Percentiles rank a stretch among this genome's conserved stretches.
Conservation (phyloP, 345 rosid genomes). For the Anastatica hierochuntica region DNA sequence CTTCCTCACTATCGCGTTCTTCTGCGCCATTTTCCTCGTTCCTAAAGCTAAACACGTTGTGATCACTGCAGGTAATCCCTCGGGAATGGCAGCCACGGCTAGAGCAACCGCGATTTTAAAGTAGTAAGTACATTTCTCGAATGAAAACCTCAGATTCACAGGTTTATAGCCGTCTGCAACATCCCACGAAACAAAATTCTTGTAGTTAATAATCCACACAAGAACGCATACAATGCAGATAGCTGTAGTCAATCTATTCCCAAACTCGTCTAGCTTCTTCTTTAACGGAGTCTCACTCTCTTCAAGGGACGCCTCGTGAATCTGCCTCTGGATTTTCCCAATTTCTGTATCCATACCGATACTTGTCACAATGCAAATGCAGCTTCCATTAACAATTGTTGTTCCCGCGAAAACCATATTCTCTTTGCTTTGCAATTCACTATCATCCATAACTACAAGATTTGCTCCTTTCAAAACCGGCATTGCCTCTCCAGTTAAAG, state of each 20-base stretch:
- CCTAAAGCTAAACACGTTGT: slow-evolving; percentile 85
- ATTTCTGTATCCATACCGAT: slow-evolving; percentile 91
- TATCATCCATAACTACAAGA: slow-evolving; percentile 43
- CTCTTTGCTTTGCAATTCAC: slow-evolving; percentile 86
- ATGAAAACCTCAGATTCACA: slow-evolving; percentile 53
- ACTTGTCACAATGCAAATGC: slow-evolving; percentile 50
- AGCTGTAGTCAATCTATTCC: slow-evolving; percentile 57
- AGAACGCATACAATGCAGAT: slow-evolving; percentile 69
- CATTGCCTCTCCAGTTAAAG: slow-evolving; percentile 88
- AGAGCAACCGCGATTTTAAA: slow-evolving; percentile 93
- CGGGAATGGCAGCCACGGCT: slow-evolving; percentile 94
- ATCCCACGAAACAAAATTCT: slow-evolving; percentile 73
- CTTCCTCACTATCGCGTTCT: slow-evolving; percentile 80
- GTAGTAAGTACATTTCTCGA: slow-evolving; percentile 85
- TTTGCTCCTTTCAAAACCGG: slow-evolving; percentile 65
- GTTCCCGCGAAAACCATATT: slow-evolving; percentile 84
- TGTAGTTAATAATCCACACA: slow-evolving; percentile 82
- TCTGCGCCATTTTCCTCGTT: slow-evolving; percentile 91
- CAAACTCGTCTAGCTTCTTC: slow-evolving; percentile 88
- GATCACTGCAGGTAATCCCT: slow-evolving; percentile 94
- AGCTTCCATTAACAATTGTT: slow-evolving; percentile 74
- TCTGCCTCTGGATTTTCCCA: slow-evolving; percentile 83
- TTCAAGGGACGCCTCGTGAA: slow-evolving; percentile 76
- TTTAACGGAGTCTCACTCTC: slow-evolving; percentile 80
- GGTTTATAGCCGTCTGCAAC: slow-evolving; percentile 61